phyloP scores from a whole-genome alignment of 1,284 basidiomycete species.

The Neotropicomus parvogracilis region DNA sequence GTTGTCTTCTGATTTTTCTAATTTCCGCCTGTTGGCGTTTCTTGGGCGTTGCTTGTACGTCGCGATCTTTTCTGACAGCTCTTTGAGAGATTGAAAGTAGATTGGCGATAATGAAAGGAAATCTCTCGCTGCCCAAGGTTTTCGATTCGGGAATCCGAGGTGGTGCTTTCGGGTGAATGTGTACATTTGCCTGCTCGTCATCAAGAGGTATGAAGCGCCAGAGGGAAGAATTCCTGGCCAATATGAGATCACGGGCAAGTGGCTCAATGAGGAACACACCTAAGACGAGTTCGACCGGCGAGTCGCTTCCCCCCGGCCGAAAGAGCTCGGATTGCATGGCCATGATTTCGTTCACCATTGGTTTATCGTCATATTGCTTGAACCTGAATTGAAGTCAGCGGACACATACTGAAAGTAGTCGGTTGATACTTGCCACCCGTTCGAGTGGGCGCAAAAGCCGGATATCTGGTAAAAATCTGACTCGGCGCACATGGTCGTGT shows the following conservation, averaged over 20 bases:
- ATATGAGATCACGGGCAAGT: background rate
- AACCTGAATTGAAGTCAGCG: constrained; percentile 23
- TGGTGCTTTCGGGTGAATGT: constrained; percentile 24
- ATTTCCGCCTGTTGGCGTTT: constrained; percentile 27
- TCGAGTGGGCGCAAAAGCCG: constrained; percentile 30
- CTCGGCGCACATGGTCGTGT: constrained; percentile 14
- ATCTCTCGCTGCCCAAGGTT: constrained; percentile 18
- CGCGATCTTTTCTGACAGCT: constrained; percentile 21
- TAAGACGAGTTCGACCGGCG: constrained; percentile 30
- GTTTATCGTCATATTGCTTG: constrained; percentile 28
- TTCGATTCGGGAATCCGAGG: constrained; percentile 3
- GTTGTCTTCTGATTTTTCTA: constrained; percentile 20
- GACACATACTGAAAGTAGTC: background rate
- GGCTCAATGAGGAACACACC: constrained; percentile 15
- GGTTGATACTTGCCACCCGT: constrained; percentile 22
- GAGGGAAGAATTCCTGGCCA: constrained; percentile 28
- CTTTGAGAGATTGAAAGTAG: constrained; percentile 19
- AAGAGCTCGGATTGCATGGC: constrained; percentile 11
- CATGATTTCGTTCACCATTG: constrained; percentile 10
- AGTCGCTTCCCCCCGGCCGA: constrained; percentile 22
- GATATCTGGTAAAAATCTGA: constrained; percentile 29
- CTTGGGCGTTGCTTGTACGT: constrained; percentile 31
- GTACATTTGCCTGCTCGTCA: constrained; percentile 26
- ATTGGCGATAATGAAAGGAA: constrained; percentile 32
- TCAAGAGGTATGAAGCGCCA: constrained; percentile 32